Evolutionary conservation across 2,329 filamentous ascomycete genomes (phyloP).

Genomic region (Podosphaera xanthii): DNA sequence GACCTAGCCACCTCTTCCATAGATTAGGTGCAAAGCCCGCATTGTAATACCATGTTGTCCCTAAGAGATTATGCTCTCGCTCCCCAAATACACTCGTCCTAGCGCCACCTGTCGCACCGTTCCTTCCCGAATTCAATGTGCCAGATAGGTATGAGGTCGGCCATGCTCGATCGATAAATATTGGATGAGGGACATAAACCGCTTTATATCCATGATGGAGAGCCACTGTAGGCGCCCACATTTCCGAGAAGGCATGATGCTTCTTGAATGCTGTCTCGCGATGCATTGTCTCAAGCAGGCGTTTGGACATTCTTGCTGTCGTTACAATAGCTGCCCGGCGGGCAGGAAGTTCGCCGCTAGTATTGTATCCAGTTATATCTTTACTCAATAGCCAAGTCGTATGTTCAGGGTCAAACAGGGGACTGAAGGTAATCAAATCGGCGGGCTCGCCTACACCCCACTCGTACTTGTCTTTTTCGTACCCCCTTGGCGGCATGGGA

Average conservation of each 20-base stretch:
- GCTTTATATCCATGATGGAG: slow-evolving; percentile 86
- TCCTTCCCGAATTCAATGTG: slow-evolving; percentile 58
- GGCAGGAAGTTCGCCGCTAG: slow-evolving; percentile 35
- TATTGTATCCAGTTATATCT: slow-evolving; percentile 70
- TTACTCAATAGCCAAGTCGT: slow-evolving; percentile 67
- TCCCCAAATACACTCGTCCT: slow-evolving; percentile 57
- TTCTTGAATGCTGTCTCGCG: slow-evolving; percentile 65
- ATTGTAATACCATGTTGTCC: slow-evolving; percentile 83
- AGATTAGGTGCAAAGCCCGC: slow-evolving; percentile 60
- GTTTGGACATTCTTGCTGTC: slow-evolving; percentile 58
- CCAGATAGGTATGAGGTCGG: slow-evolving; percentile 53
- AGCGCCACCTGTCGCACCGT: slow-evolving; percentile 52
- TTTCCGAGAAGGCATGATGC: slow-evolving; percentile 83
- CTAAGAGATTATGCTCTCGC: slow-evolving; percentile 69
- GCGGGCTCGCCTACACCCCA: slow-evolving; percentile 86
- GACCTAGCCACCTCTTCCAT: slow-evolving; percentile 69
- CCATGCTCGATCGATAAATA: slow-evolving; percentile 76
- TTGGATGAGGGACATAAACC: slow-evolving; percentile 71
- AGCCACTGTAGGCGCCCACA: slow-evolving; percentile 78
- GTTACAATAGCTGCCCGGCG: slow-evolving; percentile 79
- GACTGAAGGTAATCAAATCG: slow-evolving; percentile 77
- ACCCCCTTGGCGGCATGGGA: slow-evolving; percentile 43
- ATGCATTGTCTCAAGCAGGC: slow-evolving; percentile 71
- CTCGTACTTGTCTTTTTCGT: slow-evolving; percentile 56
- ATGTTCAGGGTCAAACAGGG: slow-evolving; percentile 71